Conservation (phyloP, 495 filamentous ascomycete species). For the Neurospora sp. region DNA sequence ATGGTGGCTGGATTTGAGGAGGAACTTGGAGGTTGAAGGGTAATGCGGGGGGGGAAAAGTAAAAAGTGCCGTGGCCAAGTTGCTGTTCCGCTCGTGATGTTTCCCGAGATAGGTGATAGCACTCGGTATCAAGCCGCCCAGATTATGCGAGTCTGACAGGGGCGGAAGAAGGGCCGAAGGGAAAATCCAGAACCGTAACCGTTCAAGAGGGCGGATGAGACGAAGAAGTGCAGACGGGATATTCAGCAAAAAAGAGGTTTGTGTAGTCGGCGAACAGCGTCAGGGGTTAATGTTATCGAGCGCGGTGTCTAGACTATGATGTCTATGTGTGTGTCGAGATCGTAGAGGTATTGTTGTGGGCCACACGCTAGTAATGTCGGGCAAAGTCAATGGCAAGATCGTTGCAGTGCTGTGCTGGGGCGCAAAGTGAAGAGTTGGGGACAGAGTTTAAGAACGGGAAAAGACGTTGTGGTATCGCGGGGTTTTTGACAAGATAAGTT, state of each 20-base stretch:
- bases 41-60: background rate
- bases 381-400: background rate
- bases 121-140: background rate
- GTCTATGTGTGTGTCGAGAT: background rate
- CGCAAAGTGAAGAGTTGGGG: background rate
- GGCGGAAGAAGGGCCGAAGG: background rate
- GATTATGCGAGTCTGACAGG: background rate
- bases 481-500: background rate
- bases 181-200: background rate
- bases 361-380: background rate
- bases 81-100: background rate
- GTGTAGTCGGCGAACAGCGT: background rate
- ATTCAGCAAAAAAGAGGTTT: background rate
- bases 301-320: background rate
- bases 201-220: background rate
- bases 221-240: background rate
- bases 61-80: background rate
- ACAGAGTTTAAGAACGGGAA: background rate
- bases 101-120: background rate
- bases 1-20: background rate
- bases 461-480: background rate
- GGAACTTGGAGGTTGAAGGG: background rate
- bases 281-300: background rate
- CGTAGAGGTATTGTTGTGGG: background rate
- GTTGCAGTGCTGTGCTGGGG: background rate